Evolutionary conservation across 495 filamentous ascomycete species (phyloP).

Genomic region (Lophiotrema nucula): DNA sequence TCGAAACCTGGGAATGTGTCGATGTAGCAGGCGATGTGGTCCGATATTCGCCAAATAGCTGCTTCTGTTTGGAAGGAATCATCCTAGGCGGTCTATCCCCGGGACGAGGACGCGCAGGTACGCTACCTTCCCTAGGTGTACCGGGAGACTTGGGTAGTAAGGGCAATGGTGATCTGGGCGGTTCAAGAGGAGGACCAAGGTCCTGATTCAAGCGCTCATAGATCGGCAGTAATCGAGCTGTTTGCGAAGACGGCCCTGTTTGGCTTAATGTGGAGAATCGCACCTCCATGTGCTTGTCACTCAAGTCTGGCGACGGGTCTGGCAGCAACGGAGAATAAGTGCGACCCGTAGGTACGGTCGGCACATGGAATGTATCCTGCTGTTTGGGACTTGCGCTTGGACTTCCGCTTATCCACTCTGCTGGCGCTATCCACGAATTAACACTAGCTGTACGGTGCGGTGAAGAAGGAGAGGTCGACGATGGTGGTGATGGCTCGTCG

Average conservation of each 20-base stretch:
- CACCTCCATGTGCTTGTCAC: slow-evolving; percentile 17
- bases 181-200: slow-evolving; percentile 10
- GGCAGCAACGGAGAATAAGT: slow-evolving; percentile 28
- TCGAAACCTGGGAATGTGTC: background rate
- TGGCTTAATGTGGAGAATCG: background rate
- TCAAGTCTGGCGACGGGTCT: slow-evolving; percentile 17
- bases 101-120: background rate
- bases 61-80: background rate
- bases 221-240: slow-evolving; percentile 5
- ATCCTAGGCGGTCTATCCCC: background rate
- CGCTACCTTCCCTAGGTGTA: background rate
- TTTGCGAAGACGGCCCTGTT: background rate
- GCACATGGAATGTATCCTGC: slow-evolving; percentile 1
- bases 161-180: slow-evolving; percentile 26
- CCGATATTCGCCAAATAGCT: background rate
- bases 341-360: background rate
- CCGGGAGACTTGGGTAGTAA: slow-evolving; percentile 1
- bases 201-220: slow-evolving; percentile 13
- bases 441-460: slow-evolving; percentile 1
- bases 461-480: background rate
- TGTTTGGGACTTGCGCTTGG: no score
- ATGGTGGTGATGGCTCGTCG: background rate
- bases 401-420: slow-evolving; percentile 18
- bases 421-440: slow-evolving; percentile 22
- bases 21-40: slow-evolving; percentile 12